Evolutionary conservation across 2,329 filamentous ascomycete genomes (phyloP).

Genomic region (Diaporthe eres): DNA sequence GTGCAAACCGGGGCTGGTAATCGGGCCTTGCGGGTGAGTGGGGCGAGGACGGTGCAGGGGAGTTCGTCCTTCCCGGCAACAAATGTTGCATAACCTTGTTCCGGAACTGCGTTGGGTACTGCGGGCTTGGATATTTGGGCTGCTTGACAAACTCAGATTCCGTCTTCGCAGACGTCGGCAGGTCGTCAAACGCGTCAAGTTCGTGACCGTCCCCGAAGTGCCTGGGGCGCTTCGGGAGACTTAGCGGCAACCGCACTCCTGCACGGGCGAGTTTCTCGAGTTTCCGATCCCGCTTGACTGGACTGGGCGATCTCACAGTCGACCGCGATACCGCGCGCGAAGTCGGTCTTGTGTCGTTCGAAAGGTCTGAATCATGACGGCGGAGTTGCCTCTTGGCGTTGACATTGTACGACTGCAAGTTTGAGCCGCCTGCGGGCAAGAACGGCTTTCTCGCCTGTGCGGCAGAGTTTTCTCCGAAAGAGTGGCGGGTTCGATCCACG

Average conservation of each 20-base stretch:
- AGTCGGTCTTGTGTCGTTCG: conserved; percentile 68
- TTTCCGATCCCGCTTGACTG: conserved; percentile 61
- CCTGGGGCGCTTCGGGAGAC: conserved; percentile 76
- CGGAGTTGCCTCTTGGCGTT: conserved; percentile 82
- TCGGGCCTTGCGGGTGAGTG: conserved; percentile 65
- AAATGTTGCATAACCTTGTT: conserved; percentile 71
- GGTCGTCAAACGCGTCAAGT: conserved; percentile 92
- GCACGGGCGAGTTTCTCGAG: conserved; percentile 58
- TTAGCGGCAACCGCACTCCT: conserved; percentile 76
- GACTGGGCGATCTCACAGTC: conserved; percentile 73
- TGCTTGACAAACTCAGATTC: conserved; percentile 89
- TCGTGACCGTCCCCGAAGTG: conserved; percentile 95
- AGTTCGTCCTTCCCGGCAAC: conserved; percentile 66
- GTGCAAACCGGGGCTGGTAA: conserved; percentile 73
- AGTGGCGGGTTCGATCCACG: conserved; percentile 70
- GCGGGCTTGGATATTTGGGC: conserved; percentile 72
- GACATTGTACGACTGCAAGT: conserved; percentile 78
- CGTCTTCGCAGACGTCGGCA: conserved; percentile 86
- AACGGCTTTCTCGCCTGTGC: conserved; percentile 79
- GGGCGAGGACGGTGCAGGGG: conserved; percentile 67
- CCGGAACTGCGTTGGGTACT: conserved; percentile 74
- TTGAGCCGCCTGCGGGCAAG: conserved; percentile 79
- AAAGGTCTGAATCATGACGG: conserved; percentile 85
- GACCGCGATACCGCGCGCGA: conserved; percentile 72
- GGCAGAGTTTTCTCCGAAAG: conserved; percentile 63